Evolutionary conservation across 1,139 yeast genomes (phyloP), one percentile per base, ranked within the genome.

Genomic region (Suhomyces bolitotheri): DNA sequence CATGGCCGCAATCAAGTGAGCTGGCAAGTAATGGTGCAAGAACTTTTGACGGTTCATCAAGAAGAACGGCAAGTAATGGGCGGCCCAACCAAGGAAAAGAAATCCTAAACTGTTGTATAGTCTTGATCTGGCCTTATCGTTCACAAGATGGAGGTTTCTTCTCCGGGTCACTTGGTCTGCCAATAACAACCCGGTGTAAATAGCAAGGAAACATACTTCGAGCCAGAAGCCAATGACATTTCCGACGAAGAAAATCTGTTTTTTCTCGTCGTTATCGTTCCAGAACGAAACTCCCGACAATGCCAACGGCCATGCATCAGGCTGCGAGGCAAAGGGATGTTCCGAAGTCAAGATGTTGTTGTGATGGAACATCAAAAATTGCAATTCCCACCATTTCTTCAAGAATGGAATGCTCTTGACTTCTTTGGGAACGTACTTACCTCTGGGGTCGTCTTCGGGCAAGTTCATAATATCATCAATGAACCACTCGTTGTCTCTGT

Each of bases 321-420:
- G 99, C 45, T 81, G 83, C 4, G 97, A 87, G 7, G 97, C 96
- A 67, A 87, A 94, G 32, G 99, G 99, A 61, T 92, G 99, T 25
- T 86, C 88, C 12, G 92, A 73, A 4, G 92, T 76, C 49, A 92
- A 71, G 49, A 83, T 80, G 62, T 90, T 92, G 66, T 92, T 92
- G 54, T 90, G 96, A 45, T 82, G 80, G 71, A 92, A 89, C 99
- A 92, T 92, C 45, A 78, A 72, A 27, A 73, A 61, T 66, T 92
- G 98, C 46, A 90, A 72, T 62, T 94, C 97, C 66, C 80, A 67
- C 88, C 96, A 92, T 62, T 94, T 94, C 45, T 71, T 75, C 47
- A 87, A 71, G 66, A 92, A 92, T 38, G 95, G 81, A 37, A 86
- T 53, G 8, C 64, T 60, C 46, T 71, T 78, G 12, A 80, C 71